Conservation (phyloP, 441 rosid species). For the Kokia cookei region DNA sequence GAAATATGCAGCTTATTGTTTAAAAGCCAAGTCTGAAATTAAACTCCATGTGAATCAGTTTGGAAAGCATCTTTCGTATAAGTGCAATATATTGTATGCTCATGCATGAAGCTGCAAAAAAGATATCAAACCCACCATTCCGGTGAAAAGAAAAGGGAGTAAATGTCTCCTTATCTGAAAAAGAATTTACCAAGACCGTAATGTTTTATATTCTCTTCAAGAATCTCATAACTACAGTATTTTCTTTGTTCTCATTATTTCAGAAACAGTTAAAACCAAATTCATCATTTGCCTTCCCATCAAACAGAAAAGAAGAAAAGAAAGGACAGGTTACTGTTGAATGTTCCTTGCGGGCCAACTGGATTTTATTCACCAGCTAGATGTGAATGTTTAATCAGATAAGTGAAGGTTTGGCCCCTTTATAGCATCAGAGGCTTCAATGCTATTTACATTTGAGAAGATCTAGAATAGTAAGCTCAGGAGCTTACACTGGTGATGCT, state of each 20-base stretch:
- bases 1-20: background rate
- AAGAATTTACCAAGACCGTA: background rate
- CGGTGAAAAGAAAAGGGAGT: background rate
- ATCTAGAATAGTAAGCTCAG: constrained; percentile 6
- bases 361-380: background rate
- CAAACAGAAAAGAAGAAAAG: background rate
- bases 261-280: background rate
- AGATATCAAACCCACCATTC: background rate
- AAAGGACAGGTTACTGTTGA: constrained; percentile 4
- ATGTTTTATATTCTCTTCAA: background rate
- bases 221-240: background rate
- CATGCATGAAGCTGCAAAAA: background rate
- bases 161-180: background rate
- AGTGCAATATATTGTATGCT: background rate
- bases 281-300: background rate
- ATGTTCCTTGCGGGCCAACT: constrained; percentile 11
- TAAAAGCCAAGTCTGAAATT: too few relatives aligned
- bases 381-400: background rate
- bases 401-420: background rate
- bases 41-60: background rate
- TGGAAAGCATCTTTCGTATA: background rate
- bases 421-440: background rate
- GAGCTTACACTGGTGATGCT: constrained; percentile 81
- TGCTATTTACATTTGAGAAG: background rate
- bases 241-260: background rate